Conservation (phyloP, 2,329 filamentous ascomycete genomes). For the Gaeumannomyces sp. region DNA sequence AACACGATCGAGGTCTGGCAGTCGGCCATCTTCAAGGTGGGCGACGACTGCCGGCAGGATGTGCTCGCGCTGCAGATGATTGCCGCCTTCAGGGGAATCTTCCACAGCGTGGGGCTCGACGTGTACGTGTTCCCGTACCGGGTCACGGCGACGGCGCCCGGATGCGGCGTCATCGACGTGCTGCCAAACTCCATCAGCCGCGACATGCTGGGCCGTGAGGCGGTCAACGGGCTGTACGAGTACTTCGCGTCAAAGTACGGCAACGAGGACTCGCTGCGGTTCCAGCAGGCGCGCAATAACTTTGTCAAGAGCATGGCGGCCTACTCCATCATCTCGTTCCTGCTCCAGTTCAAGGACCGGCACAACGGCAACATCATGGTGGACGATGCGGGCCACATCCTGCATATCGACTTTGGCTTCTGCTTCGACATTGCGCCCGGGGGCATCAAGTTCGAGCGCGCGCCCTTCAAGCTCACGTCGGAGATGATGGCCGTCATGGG, state of each 20-base stretch:
- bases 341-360: slow-evolving; percentile 97
- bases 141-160: slow-evolving; percentile 93
- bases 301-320: slow-evolving; percentile 99
- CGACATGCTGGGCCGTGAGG: slow-evolving; percentile 96
- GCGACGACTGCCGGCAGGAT: slow-evolving; percentile 96
- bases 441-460: slow-evolving; percentile 94
- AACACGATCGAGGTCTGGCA: slow-evolving; percentile 93
- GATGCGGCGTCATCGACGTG: slow-evolving; percentile 97
- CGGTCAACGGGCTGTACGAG: slow-evolving; percentile 96
- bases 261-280: slow-evolving; percentile 87
- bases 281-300: slow-evolving; percentile 91
- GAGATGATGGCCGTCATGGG: slow-evolving; percentile 99
- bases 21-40: slow-evolving; percentile 98
- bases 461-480: slow-evolving; percentile 93
- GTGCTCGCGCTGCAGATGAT: slow-evolving; percentile 97
- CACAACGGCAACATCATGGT: slow-evolving; percentile 99
- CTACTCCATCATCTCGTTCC: slow-evolving; percentile 93
- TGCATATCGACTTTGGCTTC: slow-evolving; percentile 99
- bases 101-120: slow-evolving; percentile 88
- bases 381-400: slow-evolving; percentile 91
- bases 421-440: slow-evolving; percentile 98
- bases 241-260: slow-evolving; percentile 98
- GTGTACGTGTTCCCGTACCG: slow-evolving; percentile 97
- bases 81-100: slow-evolving; percentile 93
- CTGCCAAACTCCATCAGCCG: slow-evolving; percentile 95